Percentiles rank a stretch among this genome's conserved stretches.
Evolutionary conservation across 2,329 filamentous ascomycete species (phyloP).

Genomic region (Colletotrichum salicis): DNA sequence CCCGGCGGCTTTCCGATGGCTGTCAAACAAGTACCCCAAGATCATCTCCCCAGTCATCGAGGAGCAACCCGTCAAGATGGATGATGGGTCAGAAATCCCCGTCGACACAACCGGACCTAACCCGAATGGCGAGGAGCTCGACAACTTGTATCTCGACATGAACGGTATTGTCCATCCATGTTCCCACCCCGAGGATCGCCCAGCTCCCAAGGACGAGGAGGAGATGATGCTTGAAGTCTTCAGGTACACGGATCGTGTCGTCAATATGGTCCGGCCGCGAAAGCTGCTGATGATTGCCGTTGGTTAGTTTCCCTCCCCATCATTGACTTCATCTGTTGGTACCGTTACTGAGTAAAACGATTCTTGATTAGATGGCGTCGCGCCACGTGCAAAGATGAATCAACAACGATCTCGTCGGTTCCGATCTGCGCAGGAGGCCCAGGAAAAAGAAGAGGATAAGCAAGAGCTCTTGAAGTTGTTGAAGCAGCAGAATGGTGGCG

Average conservation of each 20-base stretch:
- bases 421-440: conserved; percentile 90
- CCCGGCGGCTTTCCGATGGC: conserved; percentile 94
- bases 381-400: conserved; percentile 99
- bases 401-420: conserved; percentile 97
- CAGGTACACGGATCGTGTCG: conserved; percentile 97
- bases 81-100: conserved; percentile 84
- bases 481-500: conserved; percentile 78
- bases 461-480: conserved; percentile 87
- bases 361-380: conserved; percentile 80
- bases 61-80: conserved; percentile 81
- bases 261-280: conserved; percentile 97
- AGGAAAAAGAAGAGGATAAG: conserved; percentile 93
- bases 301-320: conserved; percentile 62
- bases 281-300: conserved; percentile 98
- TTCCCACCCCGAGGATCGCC: conserved; percentile 94
- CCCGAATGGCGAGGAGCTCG: conserved; percentile 96
- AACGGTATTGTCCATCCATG: conserved; percentile 99
- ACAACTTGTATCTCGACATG: conserved; percentile 99
- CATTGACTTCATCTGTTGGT: conserved; percentile 26
- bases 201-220: conserved; percentile 91
- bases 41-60: conserved; percentile 94
- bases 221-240: conserved; percentile 99
- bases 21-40: conserved; percentile 96
- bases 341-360: conserved; percentile 33
- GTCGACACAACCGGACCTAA: conserved; percentile 87